Evolutionary conservation across 1,284 basidiomycete species (phyloP).

Genomic region (Naganishia albida): DNA sequence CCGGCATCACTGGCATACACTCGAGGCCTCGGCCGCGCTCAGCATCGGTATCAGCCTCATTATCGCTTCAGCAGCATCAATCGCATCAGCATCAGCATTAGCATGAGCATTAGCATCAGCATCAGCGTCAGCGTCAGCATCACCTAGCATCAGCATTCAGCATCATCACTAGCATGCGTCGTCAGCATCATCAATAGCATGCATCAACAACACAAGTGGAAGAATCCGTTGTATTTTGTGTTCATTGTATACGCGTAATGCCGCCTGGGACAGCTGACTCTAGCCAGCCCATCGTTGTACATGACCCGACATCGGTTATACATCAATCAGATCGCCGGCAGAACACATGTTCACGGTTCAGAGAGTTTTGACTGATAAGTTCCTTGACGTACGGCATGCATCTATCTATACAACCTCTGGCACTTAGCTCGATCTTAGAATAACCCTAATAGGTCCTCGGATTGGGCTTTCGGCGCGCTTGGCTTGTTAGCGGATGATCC

Average conservation of each 20-base stretch:
- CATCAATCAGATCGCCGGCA: not conserved
- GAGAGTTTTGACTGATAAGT: too few species aligned
- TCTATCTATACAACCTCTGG: slow-evolving; percentile 13
- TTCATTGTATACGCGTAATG: not conserved
- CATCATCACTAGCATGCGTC: not conserved
- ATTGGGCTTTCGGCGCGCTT: slow-evolving; percentile 17
- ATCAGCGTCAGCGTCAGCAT: not conserved
- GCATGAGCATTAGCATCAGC: not conserved
- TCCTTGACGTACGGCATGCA: slow-evolving; percentile 5
- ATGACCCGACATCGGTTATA: not conserved
- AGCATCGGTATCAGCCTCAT: not conserved
- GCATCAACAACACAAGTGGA: not conserved
- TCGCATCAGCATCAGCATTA: slow-evolving; percentile 1
- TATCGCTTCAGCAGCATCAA: not conserved
- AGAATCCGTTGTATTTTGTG: not conserved
- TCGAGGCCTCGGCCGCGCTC: not conserved
- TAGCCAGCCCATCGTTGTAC: not conserved
- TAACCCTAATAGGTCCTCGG: slow-evolving; percentile 18
- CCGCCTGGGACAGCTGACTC: not conserved
- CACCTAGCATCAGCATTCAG: not conserved
- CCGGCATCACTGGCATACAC: too few species aligned
- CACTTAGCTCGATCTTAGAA: slow-evolving; percentile 9
- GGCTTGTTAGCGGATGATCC: slow-evolving; percentile 6
- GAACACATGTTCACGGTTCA: not conserved
- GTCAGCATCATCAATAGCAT: not conserved